A percentile compares a stretch with the other conserved stretches of the same genome.
Evolutionary conservation across 345 rosid genomes (phyloP).

Genomic region (Raphanus sativus): DNA sequence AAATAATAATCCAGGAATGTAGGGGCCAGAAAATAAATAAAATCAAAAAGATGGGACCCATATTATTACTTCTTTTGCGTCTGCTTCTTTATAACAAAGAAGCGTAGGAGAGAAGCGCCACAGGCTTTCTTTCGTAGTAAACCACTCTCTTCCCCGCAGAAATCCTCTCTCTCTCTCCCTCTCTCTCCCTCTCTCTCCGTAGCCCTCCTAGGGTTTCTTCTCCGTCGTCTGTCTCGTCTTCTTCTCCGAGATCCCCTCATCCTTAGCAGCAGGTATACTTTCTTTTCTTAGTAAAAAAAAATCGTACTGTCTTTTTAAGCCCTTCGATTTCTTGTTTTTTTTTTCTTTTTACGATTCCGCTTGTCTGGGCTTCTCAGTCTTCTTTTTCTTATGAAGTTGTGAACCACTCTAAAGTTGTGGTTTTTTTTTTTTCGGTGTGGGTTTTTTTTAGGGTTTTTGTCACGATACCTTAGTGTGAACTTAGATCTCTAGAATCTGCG

Average conservation of each 20-base stretch:
- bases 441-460: no score
- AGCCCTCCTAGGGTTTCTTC: neutral
- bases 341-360: neutral
- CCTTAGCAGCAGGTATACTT: neutral
- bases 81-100: neutral
- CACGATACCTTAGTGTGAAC: no score
- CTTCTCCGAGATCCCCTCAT: neutral
- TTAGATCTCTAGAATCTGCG: no score
- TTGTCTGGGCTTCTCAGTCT: neutral
- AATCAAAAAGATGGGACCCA: neutral
- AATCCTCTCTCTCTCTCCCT: no score
- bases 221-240: neutral
- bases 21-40: neutral
- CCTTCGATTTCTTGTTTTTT: neutral
- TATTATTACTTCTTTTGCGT: neutral
- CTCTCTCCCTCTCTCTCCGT: neutral
- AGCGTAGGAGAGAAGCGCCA: neutral
- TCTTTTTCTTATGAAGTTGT: neutral
- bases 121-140: neutral
- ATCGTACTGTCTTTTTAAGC: neutral
- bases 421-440: no score
- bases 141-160: neutral
- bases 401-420: no score
- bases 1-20: neutral
- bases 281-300: no score